phyloP scores from a whole-genome alignment of 805 yeast genomes.

The Saccharomycodes ludwigii region DNA sequence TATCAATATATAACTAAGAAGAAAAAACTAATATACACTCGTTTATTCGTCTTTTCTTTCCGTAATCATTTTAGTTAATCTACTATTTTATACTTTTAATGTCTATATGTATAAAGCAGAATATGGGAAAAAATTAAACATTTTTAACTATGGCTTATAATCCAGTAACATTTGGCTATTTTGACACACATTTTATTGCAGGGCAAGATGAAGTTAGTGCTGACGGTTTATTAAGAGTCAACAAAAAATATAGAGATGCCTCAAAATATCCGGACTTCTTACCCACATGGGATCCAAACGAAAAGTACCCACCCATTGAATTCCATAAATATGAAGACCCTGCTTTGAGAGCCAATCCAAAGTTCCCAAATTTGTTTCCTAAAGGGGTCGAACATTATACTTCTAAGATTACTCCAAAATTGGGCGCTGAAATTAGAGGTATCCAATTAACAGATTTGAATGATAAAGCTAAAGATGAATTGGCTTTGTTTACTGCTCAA shows the following conservation, averaged over 20 bases:
- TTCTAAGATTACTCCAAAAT: slow-evolving; percentile 55
- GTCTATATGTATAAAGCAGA: no score
- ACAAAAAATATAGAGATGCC: slow-evolving; percentile 11
- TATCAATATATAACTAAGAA: no score
- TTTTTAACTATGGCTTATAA: no score
- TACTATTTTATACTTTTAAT: no score
- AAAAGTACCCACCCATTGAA: slow-evolving; percentile 11
- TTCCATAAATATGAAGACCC: slow-evolving; percentile 13
- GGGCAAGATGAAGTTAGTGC: slow-evolving; percentile 20
- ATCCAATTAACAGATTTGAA: slow-evolving; percentile 45
- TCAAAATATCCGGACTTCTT: slow-evolving; percentile 20
- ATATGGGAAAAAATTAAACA: no score
- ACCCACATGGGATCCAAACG: slow-evolving; percentile 18
- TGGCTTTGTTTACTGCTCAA: slow-evolving; percentile 56
- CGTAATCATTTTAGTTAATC: no score
- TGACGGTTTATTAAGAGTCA: slow-evolving; percentile 16
- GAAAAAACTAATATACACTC: no score
- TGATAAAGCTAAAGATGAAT: slow-evolving; percentile 49
- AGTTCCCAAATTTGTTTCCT: slow-evolving; percentile 16
- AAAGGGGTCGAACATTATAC: no score
- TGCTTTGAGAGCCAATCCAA: slow-evolving; percentile 13
- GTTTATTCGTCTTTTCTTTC: no score
- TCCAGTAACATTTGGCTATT: slow-evolving; percentile 23
- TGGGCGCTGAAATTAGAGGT: slow-evolving; percentile 54
- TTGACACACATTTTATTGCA: slow-evolving; percentile 14